phyloP scores from a whole-genome alignment of 2,329 filamentous ascomycete species.

The Penicillium sp. region DNA sequence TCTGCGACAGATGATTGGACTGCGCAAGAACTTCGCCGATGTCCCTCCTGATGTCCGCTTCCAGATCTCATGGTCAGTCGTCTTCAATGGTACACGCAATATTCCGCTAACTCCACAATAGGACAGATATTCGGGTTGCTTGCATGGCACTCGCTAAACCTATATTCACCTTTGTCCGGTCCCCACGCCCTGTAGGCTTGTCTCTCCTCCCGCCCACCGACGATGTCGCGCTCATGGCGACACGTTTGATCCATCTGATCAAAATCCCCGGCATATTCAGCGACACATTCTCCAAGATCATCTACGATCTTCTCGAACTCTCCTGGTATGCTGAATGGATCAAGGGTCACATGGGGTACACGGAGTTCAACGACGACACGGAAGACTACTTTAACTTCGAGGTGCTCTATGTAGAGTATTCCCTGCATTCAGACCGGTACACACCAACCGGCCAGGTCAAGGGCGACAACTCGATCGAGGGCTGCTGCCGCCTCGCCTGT shows the following conservation, averaged over 20 bases:
- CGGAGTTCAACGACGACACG: constrained; percentile 33
- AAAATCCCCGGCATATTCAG: constrained; percentile 36
- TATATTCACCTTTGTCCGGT: constrained; percentile 38
- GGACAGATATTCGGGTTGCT: constrained; percentile 41
- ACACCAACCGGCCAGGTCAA: constrained; percentile 31
- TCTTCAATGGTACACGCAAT: not conserved
- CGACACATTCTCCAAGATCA: constrained; percentile 28
- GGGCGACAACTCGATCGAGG: constrained; percentile 37
- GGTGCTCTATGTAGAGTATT: constrained; percentile 38
- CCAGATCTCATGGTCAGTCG: constrained; percentile 38
- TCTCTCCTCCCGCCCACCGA: constrained; percentile 29
- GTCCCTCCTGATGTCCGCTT: constrained; percentile 37
- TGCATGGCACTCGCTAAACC: constrained; percentile 38
- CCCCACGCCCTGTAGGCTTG: constrained; percentile 29
- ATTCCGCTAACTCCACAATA: constrained; percentile 13
- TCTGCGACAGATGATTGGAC: constrained; percentile 37
- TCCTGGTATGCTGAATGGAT: constrained; percentile 38
- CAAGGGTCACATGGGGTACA: constrained; percentile 27
- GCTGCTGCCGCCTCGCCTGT: constrained; percentile 36
- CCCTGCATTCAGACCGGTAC: constrained; percentile 37
- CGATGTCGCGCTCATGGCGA: constrained; percentile 30
- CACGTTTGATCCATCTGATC: constrained; percentile 30
- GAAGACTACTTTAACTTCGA: constrained; percentile 42
- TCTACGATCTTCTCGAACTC: constrained; percentile 35
- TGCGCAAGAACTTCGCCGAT: constrained; percentile 37